phyloP scores from a whole-genome alignment of 192 early-diverging fungal genomes.

The Funneliformis mosseae region DNA sequence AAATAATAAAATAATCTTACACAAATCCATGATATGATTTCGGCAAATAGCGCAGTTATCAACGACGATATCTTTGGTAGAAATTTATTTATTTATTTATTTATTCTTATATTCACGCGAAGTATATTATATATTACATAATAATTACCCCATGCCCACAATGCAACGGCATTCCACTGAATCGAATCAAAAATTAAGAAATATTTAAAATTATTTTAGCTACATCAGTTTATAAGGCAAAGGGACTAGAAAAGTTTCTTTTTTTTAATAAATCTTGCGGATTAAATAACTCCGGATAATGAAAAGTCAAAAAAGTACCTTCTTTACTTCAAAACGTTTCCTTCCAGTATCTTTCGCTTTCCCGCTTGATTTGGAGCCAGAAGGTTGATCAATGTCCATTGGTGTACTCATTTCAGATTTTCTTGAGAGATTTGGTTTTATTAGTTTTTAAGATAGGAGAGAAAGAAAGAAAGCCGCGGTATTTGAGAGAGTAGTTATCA shows the following conservation, averaged over 20 bases:
- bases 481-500: too few species aligned
- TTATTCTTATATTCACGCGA: not conserved
- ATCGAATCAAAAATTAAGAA: not conserved
- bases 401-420: conserved; percentile 3
- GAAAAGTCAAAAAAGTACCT: conserved; percentile 6
- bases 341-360: conserved; percentile 27
- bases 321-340: conserved; percentile 35
- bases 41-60: conserved; percentile 99
- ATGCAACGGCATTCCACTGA: conserved; percentile 97
- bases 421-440: too few species aligned
- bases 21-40: conserved; percentile 99
- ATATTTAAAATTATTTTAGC: not conserved
- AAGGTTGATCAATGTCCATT: conserved; percentile 30
- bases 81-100: conserved; percentile 3
- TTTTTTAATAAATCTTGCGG: not conserved
- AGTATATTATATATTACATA: not conserved
- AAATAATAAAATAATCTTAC: conserved; percentile 50
- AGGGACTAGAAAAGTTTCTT: not conserved
- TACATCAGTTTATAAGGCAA: not conserved
- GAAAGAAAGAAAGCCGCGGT: too few species aligned
- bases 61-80: conserved; percentile 85
- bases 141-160: conserved; percentile 94
- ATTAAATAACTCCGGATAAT: not conserved
- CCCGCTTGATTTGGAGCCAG: conserved; percentile 2
- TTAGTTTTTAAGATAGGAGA: too few species aligned